phyloP scores from a whole-genome alignment of 805 yeast species.

The Candida pseudofarinosa region DNA sequence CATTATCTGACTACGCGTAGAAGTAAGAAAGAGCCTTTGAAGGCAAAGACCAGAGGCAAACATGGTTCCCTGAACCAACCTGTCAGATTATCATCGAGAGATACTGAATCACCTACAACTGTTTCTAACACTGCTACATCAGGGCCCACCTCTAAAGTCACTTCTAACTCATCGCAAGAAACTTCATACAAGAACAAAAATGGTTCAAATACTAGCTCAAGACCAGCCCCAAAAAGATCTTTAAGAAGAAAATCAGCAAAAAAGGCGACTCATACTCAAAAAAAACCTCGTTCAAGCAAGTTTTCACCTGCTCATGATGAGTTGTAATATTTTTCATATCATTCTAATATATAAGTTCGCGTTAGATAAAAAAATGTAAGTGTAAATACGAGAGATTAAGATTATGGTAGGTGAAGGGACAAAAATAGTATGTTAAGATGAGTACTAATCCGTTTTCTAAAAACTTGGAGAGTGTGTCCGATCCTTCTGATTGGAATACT shows the following conservation, averaged over 20 bases:
- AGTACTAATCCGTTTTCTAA: slow-evolving; percentile 10
- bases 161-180: background rate
- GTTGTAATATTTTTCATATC: slow-evolving; percentile 7
- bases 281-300: background rate
- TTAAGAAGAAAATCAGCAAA: background rate
- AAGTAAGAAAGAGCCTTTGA: background rate
- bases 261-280: too few relatives aligned
- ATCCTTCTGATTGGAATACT: slow-evolving; percentile 66
- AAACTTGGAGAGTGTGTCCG: slow-evolving; percentile 39
- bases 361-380: background rate
- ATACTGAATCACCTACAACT: background rate
- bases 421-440: slow-evolving; percentile 6
- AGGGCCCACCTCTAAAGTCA: background rate
- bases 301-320: slow-evolving; percentile 2
- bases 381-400: background rate
- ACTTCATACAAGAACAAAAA: background rate
- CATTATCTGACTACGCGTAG: background rate
- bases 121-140: background rate
- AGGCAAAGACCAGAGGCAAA: background rate
- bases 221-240: background rate
- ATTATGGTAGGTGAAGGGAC: background rate
- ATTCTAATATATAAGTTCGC: background rate
- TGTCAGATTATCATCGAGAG: too few relatives aligned
- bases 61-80: too few relatives aligned
- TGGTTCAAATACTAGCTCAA: background rate